Percentiles rank a stretch among this genome's conserved stretches.
Conservation (phyloP, 1,284 basidiomycete species). For the Schizopora paradoxa region DNA sequence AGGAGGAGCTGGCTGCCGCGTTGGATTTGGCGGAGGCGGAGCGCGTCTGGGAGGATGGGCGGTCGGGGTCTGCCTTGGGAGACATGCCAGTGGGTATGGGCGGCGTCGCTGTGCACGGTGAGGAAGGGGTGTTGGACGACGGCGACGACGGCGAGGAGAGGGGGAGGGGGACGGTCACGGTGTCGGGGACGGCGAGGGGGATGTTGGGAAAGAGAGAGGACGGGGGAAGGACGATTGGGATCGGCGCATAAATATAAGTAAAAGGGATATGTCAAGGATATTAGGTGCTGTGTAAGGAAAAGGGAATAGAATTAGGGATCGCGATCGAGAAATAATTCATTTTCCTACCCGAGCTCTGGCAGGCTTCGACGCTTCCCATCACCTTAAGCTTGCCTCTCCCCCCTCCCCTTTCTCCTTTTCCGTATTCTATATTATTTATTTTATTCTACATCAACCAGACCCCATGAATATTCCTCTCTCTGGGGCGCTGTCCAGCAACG, state of each 20-base stretch:
- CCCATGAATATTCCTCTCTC: no score
- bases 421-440: no score
- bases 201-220: constrained; percentile 1
- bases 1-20: constrained; percentile 25
- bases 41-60: constrained; percentile 20
- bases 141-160: not conserved
- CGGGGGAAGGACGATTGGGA: constrained; percentile 1
- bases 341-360: no score
- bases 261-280: constrained; percentile 5
- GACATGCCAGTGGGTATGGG: constrained; percentile 39
- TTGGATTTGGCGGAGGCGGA: constrained; percentile 41
- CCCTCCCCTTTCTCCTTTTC: no score
- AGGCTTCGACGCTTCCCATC: no score
- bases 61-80: constrained; percentile 28
- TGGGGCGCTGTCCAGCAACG: no score
- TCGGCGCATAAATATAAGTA: not conserved
- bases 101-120: constrained; percentile 18
- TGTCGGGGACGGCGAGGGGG: not conserved
- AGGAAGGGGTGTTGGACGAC: constrained; percentile 23
- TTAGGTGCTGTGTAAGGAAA: no score
- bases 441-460: no score
- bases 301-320: no score
- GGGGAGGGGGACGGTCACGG: not conserved
- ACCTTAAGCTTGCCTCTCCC: no score
- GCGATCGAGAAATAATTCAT: no score